Percentiles rank a stretch among this genome's conserved stretches.
Evolutionary conservation across 1,284 basidiomycete genomes (phyloP).

Genomic region (Ceratobasidium sp.): DNA sequence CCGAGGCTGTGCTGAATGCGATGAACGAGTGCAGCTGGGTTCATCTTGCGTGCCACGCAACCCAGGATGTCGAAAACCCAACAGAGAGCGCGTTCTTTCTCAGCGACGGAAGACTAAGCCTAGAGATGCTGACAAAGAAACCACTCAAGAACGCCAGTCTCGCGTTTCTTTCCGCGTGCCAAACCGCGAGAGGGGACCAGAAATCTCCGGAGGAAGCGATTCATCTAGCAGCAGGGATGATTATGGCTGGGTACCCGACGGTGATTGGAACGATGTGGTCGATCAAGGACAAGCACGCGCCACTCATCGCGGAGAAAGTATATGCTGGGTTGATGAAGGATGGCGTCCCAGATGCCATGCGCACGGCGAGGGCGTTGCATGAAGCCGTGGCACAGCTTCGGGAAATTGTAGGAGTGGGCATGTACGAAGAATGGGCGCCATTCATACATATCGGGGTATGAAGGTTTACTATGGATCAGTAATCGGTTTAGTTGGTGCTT

Average conservation of each 20-base stretch:
- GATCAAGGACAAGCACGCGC: slow-evolving; percentile 17
- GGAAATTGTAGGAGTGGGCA: not conserved
- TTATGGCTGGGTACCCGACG: slow-evolving; percentile 3
- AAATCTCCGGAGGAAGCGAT: slow-evolving; percentile 18
- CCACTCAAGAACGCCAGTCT: not conserved
- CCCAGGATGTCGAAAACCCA: slow-evolving; percentile 17
- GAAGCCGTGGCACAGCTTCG: not conserved
- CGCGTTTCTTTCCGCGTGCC: slow-evolving; percentile 20
- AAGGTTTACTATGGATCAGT: too few relatives aligned
- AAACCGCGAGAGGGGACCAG: slow-evolving; percentile 7
- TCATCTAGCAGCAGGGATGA: slow-evolving; percentile 18
- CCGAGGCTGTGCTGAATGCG: slow-evolving; percentile 32
- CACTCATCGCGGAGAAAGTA: not conserved
- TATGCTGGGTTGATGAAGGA: slow-evolving; percentile 1
- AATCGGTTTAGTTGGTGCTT: too few relatives aligned
- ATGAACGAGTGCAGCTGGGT: slow-evolving; percentile 22
- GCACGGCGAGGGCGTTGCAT: not conserved
- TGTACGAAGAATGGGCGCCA: not conserved
- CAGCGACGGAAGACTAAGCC: slow-evolving; percentile 5
- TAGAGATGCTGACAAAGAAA: not conserved
- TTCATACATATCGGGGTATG: slow-evolving; percentile 21
- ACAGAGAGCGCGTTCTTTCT: slow-evolving; percentile 22
- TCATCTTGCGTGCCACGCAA: slow-evolving; percentile 38
- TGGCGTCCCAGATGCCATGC: not conserved
- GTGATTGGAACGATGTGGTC: slow-evolving; percentile 34